These are phyloP conservation scores for Aspergillus sp. DNA, from an alignment of 2,329 filamentous ascomycete genomes.

Conservation along the genomic window DNA sequence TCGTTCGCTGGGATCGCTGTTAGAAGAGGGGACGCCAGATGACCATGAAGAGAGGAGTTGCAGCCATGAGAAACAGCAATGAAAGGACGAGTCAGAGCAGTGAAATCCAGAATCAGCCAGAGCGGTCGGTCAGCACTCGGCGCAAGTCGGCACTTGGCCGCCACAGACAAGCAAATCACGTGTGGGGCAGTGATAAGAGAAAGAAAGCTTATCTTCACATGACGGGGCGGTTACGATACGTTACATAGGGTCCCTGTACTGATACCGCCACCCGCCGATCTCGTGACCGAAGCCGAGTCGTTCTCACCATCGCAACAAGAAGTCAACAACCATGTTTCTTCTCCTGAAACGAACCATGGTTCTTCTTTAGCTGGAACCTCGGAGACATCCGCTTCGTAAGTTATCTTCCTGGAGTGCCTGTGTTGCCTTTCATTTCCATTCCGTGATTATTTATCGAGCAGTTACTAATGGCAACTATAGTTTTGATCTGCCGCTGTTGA, in stretches of 20 bases:
- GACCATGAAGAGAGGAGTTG: neutral
- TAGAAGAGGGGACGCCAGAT: neutral
- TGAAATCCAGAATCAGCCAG: neutral
- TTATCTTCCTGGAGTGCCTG: neutral
- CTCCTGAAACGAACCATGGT: conserved; percentile 6
- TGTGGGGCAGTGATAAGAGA: neutral
- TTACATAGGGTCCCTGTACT: neutral
- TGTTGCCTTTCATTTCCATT: neutral
- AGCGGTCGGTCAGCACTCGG: too few relatives aligned
- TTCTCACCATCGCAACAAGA: conserved; percentile 8
- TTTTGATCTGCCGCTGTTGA: conserved; percentile 6
- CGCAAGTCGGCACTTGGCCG: too few relatives aligned
- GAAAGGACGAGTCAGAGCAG: neutral
- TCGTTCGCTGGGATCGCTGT: neutral
- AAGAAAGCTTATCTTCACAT: too few relatives aligned
- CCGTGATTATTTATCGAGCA: neutral
- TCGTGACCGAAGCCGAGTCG: conserved; percentile 2
- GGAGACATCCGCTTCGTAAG: conserved; percentile 4
- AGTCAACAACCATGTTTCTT: neutral
- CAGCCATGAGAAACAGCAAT: conserved; percentile 7
- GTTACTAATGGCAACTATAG: conserved; percentile 1
- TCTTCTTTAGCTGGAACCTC: conserved; percentile 3
- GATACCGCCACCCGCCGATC: neutral
- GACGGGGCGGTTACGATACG: neutral
- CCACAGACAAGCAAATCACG: neutral